Base-by-base conservation (phyloP, 345 rosid species). In the Geranium brycei region DNA sequence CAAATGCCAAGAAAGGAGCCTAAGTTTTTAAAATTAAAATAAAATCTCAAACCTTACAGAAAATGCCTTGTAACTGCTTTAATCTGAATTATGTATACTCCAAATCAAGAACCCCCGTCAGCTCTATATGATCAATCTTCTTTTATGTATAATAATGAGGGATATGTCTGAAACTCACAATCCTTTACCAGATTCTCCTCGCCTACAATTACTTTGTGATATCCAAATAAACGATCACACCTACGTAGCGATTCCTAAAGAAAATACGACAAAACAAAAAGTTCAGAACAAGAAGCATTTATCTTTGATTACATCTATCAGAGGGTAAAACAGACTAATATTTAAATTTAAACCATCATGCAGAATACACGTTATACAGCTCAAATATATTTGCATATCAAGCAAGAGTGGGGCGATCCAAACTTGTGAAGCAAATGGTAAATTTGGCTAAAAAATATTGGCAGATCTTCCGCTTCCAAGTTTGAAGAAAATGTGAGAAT, bases 221-320 rank as follows among this genome's bases (percentile, higher is more conserved):
- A 77, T 78, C 72, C 75, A 63, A 77, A 59, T 58, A 75, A 71
- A 66, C 72, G 57, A 59, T 41, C 32, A 71, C 79, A 76, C 82
- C 88, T 86, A 86, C 67, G 85, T 67, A 77, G 85, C 89, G 76
- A 86, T 80, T 73, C 92, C 92, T 86, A 84, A 79, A 73, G 69
- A 69, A 69, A 67, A 51, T 51, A 59, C 12, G 59, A 19, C 64
- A 31, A 17, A 64, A 71, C 66, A 60, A 51, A 32, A 17, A 38
- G 51, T 59, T 19, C 71, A 68, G 40, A 61, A 23, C 59, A 41
- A 41, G 19, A 31, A 30, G 38, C 47, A 58, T 47, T 8, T 13
- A 47, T 47, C 53, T 47, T 35, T 47, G 13, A 47, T 11, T 13
- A 47, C 15, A 47, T 47, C 53, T 47, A 47, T 47, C 7, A 8